Percentiles rank a stretch among this genome's conserved stretches.
Conservation (phyloP, 257 asterid genomes). For the Nicotiana tabacum region DNA sequence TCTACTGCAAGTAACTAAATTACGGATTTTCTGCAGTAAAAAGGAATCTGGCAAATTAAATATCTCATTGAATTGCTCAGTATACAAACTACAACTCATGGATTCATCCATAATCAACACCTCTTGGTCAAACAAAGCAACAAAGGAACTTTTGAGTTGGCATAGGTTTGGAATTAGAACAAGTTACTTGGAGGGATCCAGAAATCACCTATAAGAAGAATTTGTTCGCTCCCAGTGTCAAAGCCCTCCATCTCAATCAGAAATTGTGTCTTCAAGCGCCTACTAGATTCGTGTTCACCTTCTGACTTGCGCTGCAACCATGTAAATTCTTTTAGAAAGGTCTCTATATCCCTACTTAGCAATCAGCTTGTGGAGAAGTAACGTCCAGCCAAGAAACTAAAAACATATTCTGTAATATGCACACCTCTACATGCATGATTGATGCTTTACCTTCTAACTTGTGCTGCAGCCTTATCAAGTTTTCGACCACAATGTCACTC, state of each 20-base stretch:
- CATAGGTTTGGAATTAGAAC: neutral
- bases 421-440: neutral
- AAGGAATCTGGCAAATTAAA: neutral
- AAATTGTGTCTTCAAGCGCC: constrained; percentile 96
- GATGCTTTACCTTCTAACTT: neutral
- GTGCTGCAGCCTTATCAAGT: neutral
- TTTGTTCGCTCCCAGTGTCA: constrained; percentile 77
- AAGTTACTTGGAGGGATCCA: constrained; percentile 7
- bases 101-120: neutral
- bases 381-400: constrained; percentile 5
- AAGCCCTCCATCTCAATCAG: constrained; percentile 99
- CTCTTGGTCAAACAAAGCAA: neutral
- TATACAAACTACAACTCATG: neutral
- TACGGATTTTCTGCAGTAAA: neutral
- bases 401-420: neutral
- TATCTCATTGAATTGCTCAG: neutral
- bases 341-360: neutral
- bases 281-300: constrained; percentile 98
- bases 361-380: neutral
- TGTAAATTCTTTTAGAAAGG: constrained; percentile 15
- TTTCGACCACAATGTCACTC: neutral
- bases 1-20: neutral
- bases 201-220: constrained; percentile 77
- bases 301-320: constrained; percentile 94
- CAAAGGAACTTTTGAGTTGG: neutral